Base-by-base conservation (phyloP, 768 basidiomycete species). In the Pleurotus tuoliensis region DNA sequence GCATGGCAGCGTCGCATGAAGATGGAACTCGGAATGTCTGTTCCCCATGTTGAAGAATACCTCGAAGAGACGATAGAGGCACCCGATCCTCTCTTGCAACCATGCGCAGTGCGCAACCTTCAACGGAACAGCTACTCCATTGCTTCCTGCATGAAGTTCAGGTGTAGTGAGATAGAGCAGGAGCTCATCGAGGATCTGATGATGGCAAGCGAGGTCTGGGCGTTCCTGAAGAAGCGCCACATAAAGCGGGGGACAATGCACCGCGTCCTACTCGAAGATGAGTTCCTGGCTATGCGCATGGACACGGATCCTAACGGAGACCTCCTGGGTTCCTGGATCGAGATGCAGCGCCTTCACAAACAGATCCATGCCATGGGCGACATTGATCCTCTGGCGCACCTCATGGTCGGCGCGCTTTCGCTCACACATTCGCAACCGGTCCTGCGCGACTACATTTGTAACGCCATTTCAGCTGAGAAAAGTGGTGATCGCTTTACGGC, bases 341-440 rank as follows among this genome's bases (percentile, higher is more conserved):
- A 47, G 12, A 34, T 67, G 7, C 24, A 41, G 3, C 39, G 65
- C 2, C 49, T 67, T 22, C 43, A 58, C 30, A 38, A 48, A 2
- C 58, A 48, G 18, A 57, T 67, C 4, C 65, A 54, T 38, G 61
- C 63, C 9, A 62, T 64, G 37, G 64, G 63, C 3, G 44, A 58
- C 0, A 64, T 61, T 0, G 58, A 53, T 11, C 46, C 57, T 7
- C 62, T 61, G 11, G 46, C 37, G 0, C 61, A 64, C 12, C 50
- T 57, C 2, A 51, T 49, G 5, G 61, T 25, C 38, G 11, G 20
- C 37, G 57, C 25, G 37, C 13, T 47, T 47, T 47, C 41, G 30
- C 24, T 41, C 51, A 24, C 51, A 20, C 16, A 45, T 51, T 15
- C 5, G 22, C 43, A 39, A 27, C 40, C 45, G 11, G 39, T 27